Evolutionary conservation across 2,329 filamentous ascomycete genomes (phyloP).

Genomic region (Colletotrichum sp.): DNA sequence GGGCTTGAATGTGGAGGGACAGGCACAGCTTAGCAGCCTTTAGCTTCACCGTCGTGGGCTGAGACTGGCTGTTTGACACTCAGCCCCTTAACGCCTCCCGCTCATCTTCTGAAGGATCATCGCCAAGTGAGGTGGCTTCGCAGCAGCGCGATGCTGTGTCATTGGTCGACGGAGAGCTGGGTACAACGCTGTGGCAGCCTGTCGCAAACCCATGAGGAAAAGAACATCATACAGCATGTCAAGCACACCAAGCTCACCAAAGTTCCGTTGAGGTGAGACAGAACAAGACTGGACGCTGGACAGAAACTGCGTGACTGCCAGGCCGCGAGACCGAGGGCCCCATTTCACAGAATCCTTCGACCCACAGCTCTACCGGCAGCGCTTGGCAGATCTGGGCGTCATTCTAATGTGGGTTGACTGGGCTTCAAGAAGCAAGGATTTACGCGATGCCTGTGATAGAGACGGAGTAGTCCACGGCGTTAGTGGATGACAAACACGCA

Average conservation of each 20-base stretch:
- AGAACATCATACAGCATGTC: neutral
- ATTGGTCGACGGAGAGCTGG: neutral
- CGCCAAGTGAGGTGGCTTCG: neutral
- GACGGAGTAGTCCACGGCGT: neutral
- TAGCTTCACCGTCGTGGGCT: neutral
- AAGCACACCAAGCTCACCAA: neutral
- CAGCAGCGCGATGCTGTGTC: neutral
- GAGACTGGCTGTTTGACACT: neutral
- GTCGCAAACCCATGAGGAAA: neutral
- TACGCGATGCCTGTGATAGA: neutral
- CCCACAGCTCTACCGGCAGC: neutral
- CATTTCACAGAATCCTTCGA: slow-evolving; percentile 9
- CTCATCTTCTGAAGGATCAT: slow-evolving; percentile 1
- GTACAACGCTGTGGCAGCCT: neutral
- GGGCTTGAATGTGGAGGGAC: neutral
- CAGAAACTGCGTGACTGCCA: neutral
- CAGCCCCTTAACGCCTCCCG: slow-evolving; percentile 6
- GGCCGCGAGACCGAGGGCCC: neutral
- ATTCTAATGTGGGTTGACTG: neutral
- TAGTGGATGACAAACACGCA: neutral
- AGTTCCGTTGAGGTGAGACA: neutral
- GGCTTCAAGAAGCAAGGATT: neutral
- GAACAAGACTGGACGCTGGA: neutral
- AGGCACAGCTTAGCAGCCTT: neutral
- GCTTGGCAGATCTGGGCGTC: neutral